A percentile compares a stretch with the other conserved stretches of the same genome.
Conservation (phyloP, 2,329 filamentous ascomycete genomes). For the Fusarium hostae region DNA sequence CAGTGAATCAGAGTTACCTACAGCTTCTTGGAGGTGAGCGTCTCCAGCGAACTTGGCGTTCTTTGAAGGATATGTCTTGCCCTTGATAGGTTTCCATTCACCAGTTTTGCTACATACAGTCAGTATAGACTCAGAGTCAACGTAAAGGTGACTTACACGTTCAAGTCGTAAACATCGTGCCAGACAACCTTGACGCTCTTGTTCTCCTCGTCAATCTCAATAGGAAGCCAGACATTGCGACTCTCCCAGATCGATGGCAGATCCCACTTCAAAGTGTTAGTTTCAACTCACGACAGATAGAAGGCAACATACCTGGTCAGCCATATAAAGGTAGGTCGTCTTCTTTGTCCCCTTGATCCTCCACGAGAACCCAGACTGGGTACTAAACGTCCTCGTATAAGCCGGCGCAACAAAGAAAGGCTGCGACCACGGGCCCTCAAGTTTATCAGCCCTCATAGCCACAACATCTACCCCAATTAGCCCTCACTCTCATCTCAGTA, state of each 20-base stretch:
- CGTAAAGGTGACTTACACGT: constrained; percentile 49
- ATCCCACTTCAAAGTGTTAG: constrained; percentile 54
- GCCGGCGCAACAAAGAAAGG: constrained; percentile 60
- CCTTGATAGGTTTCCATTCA: constrained; percentile 58
- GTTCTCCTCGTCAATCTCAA: constrained; percentile 62
- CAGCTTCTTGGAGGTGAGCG: constrained; percentile 63
- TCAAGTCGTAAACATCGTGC: constrained; percentile 65
- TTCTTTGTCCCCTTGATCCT: constrained; percentile 57
- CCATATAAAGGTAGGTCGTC: constrained; percentile 62
- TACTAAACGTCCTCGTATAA: constrained; percentile 63
- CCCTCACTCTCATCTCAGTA: rapidly evolving
- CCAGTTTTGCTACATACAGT: constrained; percentile 53
- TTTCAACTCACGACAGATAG: rapidly evolving
- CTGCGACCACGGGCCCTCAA: constrained; percentile 63
- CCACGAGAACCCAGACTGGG: constrained; percentile 61
- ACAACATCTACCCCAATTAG: constrained; percentile 55
- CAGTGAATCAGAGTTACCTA: background rate
- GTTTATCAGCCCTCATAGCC: constrained; percentile 62
- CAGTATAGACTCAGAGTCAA: background rate
- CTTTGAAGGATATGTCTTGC: constrained; percentile 58
- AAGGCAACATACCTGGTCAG: constrained; percentile 50
- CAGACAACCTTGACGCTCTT: constrained; percentile 60
- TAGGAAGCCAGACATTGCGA: constrained; percentile 66
- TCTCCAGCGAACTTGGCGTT: constrained; percentile 56
- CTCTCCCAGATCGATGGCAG: constrained; percentile 64